Conservation (phyloP, 495 filamentous ascomycete genomes). For the Penicillium soppii region DNA sequence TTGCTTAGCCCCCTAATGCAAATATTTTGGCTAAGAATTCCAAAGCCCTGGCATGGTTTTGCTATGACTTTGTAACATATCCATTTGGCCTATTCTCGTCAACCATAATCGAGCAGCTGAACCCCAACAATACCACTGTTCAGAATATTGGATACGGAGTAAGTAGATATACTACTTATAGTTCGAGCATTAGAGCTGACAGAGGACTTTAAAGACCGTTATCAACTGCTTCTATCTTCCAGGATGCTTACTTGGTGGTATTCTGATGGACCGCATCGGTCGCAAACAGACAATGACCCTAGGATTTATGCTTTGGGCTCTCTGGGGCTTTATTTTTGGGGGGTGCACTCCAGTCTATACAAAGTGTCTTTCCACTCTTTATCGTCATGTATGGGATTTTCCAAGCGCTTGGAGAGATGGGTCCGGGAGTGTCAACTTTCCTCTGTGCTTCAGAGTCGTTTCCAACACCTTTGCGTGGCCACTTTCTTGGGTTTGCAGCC, state of each 20-base stretch:
- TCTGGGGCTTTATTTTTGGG: constrained; percentile 51
- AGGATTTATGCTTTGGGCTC: constrained; percentile 39
- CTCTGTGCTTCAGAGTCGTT: constrained; percentile 48
- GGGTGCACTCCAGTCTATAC: constrained; percentile 40
- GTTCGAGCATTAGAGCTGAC: background rate
- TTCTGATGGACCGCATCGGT: constrained; percentile 49
- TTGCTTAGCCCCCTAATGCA: background rate
- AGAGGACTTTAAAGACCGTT: constrained; percentile 23
- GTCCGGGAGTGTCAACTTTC: constrained; percentile 48
- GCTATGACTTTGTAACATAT: constrained; percentile 44
- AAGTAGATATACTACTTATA: background rate
- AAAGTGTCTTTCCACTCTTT: constrained; percentile 47
- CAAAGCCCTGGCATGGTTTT: constrained; percentile 36
- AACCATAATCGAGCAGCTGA: constrained; percentile 34
- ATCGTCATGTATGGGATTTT: constrained; percentile 54
- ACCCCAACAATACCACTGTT: constrained; percentile 38
- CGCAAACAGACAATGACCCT: constrained; percentile 47
- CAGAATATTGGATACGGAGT: constrained; percentile 46
- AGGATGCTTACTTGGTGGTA: constrained; percentile 46
- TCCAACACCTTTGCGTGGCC: constrained; percentile 49
- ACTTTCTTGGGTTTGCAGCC: constrained; percentile 48
- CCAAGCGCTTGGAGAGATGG: constrained; percentile 46
- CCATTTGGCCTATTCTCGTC: constrained; percentile 42
- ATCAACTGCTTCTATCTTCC: constrained; percentile 52
- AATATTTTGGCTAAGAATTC: background rate